Percentiles rank a stretch among this genome's conserved stretches.
These are phyloP conservation scores for Thinopyrum elongatum DNA, from an alignment of 176 grass and related monocot genomes.

Conservation along the genomic window DNA sequence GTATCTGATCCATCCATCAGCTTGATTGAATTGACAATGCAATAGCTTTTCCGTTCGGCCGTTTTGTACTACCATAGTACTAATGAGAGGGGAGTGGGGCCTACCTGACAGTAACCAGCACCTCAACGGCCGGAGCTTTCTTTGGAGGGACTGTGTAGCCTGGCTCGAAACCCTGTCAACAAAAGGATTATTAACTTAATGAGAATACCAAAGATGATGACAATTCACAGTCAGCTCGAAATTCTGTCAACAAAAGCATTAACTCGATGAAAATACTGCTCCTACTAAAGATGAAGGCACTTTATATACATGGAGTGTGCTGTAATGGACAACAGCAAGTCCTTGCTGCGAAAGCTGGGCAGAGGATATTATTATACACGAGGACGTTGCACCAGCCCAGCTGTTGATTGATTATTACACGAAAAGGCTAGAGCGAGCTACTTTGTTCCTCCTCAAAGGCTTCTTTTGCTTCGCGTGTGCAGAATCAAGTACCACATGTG, in stretches of 20 bases:
- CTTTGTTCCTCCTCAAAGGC: conserved; percentile 32
- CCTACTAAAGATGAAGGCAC: background rate
- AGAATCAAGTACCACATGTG: conserved; percentile 25
- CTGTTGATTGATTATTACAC: background rate
- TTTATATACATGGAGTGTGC: background rate
- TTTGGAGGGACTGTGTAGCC: conserved; percentile 66
- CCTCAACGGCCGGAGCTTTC: conserved; percentile 55
- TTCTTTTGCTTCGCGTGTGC: conserved; percentile 20
- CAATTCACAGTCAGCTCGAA: conserved; percentile 14
- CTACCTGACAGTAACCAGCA: conserved; percentile 65
- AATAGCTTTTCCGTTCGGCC: background rate
- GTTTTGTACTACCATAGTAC: background rate
- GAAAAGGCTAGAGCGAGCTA: conserved; percentile 30
- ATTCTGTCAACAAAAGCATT: conserved; percentile 44
- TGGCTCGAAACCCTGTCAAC: conserved; percentile 68
- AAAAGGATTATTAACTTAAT: background rate
- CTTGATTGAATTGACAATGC: conserved; percentile 6
- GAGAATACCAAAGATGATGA: background rate
- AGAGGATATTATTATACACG: conserved; percentile 8
- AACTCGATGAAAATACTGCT: background rate
- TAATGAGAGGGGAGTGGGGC: background rate
- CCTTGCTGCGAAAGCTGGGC: conserved; percentile 1
- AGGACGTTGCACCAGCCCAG: conserved; percentile 5
- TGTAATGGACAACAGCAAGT: background rate
- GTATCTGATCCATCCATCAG: background rate